Evolutionary conservation across 2,329 filamentous ascomycete species (phyloP), one percentile per base, ranked within the genome.

Genomic region (Amylocarpus encephaloides): DNA sequence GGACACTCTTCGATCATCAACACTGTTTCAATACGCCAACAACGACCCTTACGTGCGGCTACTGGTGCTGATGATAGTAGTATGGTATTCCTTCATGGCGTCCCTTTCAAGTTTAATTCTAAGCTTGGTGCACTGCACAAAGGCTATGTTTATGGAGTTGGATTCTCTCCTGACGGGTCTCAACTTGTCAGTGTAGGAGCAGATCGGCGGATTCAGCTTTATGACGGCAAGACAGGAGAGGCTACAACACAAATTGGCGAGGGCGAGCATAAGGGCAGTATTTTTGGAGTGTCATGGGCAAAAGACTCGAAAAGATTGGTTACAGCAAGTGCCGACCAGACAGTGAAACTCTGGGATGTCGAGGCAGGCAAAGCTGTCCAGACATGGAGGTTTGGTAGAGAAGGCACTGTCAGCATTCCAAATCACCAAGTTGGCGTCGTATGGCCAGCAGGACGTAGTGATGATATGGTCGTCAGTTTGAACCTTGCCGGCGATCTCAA

Each of bases 381-480:
- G 67, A 88, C 80, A 22, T 98, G 93, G 93, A 80, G 80, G 56
- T 79, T 97, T 66, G 90, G 91, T 18, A 81, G 80, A 30, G 85
- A 91, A 38, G 84, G 83, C 13, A 73, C 72, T 40, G 78, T 84
- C 54, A 89, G 80, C 64, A 75, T 96, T 34, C 77, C 78, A 3
- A 79, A 96, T 65, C 93, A 98, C 68, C 93, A 98, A 66, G 88
- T 97, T 30, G 93, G 93, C 46, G 89, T 98, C 5, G 88, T 93
- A 9, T 95, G 90, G 83, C 88, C 91, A 1, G 77, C 82, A 42
- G 87, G 86, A 43, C 80, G 92, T 57, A 86, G 74, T 47, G 93
- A 98, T 66, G 88, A 86, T 29, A 74, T 96, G 53, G 82, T 98
- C 57, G 91, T 98, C 67, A 95, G 88, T 67, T 73, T 97, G 58